Evolutionary conservation across 2,329 filamentous ascomycete species (phyloP).

Genomic region (Aspergillus pseudoglaucus): DNA sequence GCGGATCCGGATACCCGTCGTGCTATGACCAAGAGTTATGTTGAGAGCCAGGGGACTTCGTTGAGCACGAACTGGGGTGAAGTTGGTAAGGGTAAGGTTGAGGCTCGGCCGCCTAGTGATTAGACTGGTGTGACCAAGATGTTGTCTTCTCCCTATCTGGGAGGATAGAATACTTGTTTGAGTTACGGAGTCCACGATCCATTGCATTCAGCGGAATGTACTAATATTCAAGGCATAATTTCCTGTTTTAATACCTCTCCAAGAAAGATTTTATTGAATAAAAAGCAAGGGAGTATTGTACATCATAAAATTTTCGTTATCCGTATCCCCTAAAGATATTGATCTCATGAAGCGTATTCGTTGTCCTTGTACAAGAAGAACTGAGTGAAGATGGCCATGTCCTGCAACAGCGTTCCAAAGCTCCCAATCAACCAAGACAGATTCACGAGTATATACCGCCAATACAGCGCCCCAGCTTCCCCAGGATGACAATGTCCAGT

Average conservation of each 20-base stretch:
- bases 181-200: neutral
- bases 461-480: constrained; percentile 64
- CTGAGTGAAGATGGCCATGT: constrained; percentile 80
- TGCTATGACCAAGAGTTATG: constrained; percentile 97
- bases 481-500: constrained; percentile 52
- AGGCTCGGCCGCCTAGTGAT: constrained; percentile 34
- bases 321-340: neutral
- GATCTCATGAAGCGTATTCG: constrained; percentile 10
- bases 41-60: constrained; percentile 87
- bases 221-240: too few relatives aligned
- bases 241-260: too few relatives aligned
- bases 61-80: constrained; percentile 89
- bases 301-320: too few relatives aligned
- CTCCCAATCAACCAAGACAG: constrained; percentile 86
- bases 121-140: constrained; percentile 1
- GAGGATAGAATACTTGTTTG: neutral
- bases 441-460: constrained; percentile 80
- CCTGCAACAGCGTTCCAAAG: constrained; percentile 76
- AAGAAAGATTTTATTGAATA: too few relatives aligned
- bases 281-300: too few relatives aligned
- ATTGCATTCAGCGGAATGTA: neutral
- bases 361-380: constrained; percentile 72
- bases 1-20: constrained; percentile 73
- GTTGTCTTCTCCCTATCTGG: too few relatives aligned
- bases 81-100: constrained; percentile 65